A percentile compares a stretch with the other conserved stretches of the same genome.
phyloP scores from a whole-genome alignment of 805 yeast genomes.

The Wickerhamomyces rabaulensis region DNA sequence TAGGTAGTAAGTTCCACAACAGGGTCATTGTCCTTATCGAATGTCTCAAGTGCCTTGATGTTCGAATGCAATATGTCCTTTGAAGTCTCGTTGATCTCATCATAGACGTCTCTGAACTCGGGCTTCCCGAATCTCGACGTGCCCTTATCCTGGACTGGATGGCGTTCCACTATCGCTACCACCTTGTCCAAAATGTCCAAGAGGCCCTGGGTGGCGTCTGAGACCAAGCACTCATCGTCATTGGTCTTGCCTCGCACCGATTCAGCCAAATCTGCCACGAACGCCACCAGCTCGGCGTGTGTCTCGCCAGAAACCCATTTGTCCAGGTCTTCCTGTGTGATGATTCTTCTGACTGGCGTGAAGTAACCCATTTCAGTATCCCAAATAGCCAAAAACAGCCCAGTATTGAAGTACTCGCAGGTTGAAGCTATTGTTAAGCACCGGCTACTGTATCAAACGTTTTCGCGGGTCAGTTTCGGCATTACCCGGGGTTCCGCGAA shows the following conservation, averaged over 20 bases:
- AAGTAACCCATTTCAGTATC: background rate
- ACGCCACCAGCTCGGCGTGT: conserved; percentile 44
- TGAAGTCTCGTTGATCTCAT: conserved; percentile 40
- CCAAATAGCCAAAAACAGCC: too few relatives aligned
- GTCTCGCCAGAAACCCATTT: conserved; percentile 52
- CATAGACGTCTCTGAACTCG: conserved; percentile 83
- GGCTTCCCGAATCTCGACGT: conserved; percentile 83
- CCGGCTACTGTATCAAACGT: background rate
- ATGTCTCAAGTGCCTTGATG: conserved; percentile 2
- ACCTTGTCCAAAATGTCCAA: conserved; percentile 42
- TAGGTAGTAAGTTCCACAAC: conserved; percentile 48
- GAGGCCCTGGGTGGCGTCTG: conserved; percentile 30
- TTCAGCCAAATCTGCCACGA: conserved; percentile 52
- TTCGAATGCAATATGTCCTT: conserved; percentile 11
- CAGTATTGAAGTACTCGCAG: too few relatives aligned
- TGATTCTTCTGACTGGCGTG: conserved; percentile 42
- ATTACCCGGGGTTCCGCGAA: background rate
- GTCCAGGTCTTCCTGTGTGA: conserved; percentile 54
- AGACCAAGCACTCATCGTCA: conserved; percentile 39
- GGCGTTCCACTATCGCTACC: conserved; percentile 35
- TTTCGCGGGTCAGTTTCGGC: background rate
- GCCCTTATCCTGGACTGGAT: conserved; percentile 69
- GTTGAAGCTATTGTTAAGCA: too few relatives aligned
- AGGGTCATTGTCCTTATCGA: conserved; percentile 11
- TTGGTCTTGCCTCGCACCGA: conserved; percentile 60